A percentile compares a stretch with the other conserved stretches of the same genome.
Evolutionary conservation across 495 filamentous ascomycete species (phyloP).

Genomic region (Copromyces sp.): DNA sequence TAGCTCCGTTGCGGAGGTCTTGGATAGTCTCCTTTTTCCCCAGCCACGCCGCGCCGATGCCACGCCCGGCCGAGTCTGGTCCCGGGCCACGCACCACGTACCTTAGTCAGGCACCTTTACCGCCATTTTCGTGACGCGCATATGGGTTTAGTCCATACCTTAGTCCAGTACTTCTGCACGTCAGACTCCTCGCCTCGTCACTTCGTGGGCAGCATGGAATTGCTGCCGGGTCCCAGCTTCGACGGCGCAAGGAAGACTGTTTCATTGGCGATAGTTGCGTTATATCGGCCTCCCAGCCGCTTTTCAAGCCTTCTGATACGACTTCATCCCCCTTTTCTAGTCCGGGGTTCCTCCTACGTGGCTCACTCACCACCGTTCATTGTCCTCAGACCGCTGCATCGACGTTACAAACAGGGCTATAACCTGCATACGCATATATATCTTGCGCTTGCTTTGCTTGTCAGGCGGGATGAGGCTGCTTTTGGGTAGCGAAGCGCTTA

Average conservation of each 20-base stretch:
- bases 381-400: neutral
- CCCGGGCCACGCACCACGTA: neutral
- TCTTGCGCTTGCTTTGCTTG: neutral
- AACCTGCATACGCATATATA: neutral
- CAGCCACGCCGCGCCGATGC: neutral
- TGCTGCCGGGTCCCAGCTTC: neutral
- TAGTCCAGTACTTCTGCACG: neutral
- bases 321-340: neutral
- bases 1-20: neutral
- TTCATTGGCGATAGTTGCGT: neutral
- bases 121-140: neutral
- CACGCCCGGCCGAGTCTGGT: neutral
- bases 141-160: neutral
- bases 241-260: neutral
- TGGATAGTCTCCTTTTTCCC: neutral
- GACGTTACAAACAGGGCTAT: neutral
- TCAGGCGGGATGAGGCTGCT: neutral
- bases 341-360: neutral
- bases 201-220: neutral
- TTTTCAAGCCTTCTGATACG: neutral
- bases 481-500: neutral
- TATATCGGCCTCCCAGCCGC: neutral
- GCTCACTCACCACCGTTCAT: neutral
- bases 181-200: neutral
- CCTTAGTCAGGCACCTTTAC: constrained; percentile 1